A percentile compares a stretch with the other conserved stretches of the same genome.
phyloP scores from a whole-genome alignment of 768 basidiomycete species.

The Serendipita sp. region DNA sequence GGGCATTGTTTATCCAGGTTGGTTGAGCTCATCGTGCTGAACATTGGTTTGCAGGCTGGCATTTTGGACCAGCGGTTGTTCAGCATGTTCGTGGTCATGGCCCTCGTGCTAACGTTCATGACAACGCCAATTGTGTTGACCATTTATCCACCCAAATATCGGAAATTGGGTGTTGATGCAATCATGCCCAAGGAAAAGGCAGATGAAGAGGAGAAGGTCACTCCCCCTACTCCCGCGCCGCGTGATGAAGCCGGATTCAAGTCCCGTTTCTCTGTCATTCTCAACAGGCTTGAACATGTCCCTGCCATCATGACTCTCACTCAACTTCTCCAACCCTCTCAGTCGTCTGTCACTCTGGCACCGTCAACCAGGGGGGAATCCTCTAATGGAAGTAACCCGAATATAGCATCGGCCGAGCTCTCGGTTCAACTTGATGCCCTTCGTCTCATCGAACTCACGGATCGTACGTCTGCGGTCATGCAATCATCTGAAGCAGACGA shows the following conservation, averaged over 20 bases:
- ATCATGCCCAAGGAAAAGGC: neutral
- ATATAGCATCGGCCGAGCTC: slow-evolving; percentile 7
- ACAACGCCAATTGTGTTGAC: slow-evolving; percentile 59
- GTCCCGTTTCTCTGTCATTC: slow-evolving; percentile 61
- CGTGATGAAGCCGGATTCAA: slow-evolving; percentile 27
- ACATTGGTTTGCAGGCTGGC: slow-evolving; percentile 70
- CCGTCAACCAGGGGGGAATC: neutral
- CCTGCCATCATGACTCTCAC: slow-evolving; percentile 81
- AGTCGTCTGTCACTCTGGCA: neutral
- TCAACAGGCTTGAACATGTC: slow-evolving; percentile 81
- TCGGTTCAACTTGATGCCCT: slow-evolving; percentile 53
- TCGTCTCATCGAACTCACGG: slow-evolving; percentile 69
- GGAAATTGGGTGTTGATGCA: slow-evolving; percentile 28
- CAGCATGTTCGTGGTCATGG: slow-evolving; percentile 82
- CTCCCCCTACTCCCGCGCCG: neutral
- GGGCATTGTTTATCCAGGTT: slow-evolving; percentile 19
- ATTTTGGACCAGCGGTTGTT: slow-evolving; percentile 41
- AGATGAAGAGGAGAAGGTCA: slow-evolving; percentile 10
- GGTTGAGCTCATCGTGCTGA: slow-evolving; percentile 89
- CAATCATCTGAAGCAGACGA: slow-evolving; percentile 47
- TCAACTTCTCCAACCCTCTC: slow-evolving; percentile 49
- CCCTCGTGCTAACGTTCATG: slow-evolving; percentile 66
- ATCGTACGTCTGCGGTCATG: slow-evolving; percentile 50
- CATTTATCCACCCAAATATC: slow-evolving; percentile 50
- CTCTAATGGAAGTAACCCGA: neutral